phyloP scores from a whole-genome alignment of 441 rosid genomes.

The Lepidium campestre region DNA sequence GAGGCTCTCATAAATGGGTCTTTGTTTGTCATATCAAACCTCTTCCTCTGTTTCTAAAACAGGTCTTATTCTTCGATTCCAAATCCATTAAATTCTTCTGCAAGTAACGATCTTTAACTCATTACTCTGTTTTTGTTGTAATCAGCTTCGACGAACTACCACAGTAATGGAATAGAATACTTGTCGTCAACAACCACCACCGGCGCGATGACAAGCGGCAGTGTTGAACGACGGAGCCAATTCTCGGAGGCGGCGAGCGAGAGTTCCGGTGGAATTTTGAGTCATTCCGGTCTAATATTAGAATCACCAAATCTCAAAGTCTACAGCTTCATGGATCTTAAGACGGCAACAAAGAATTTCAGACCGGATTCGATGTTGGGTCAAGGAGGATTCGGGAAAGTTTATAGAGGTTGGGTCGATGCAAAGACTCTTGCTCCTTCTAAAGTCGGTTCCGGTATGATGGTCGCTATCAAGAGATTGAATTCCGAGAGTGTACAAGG shows the following conservation, averaged over 20 bases:
- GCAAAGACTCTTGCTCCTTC: constrained; percentile 41
- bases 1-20: constrained; percentile 18
- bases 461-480: constrained; percentile 50
- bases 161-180: constrained; percentile 24
- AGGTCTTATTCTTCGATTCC: neutral
- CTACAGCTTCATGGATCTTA: constrained; percentile 37
- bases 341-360: constrained; percentile 38
- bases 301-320: constrained; percentile 41
- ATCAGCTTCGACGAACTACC: constrained; percentile 9
- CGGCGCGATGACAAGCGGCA: constrained; percentile 36
- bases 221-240: constrained; percentile 32
- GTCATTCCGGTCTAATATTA: constrained; percentile 27
- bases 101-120: neutral
- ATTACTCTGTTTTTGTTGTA: neutral
- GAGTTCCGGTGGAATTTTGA: constrained; percentile 29
- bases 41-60: constrained; percentile 13
- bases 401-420: constrained; percentile 57
- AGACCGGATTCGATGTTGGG: constrained; percentile 46
- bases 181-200: constrained; percentile 31
- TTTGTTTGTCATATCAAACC: neutral
- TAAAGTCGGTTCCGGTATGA: constrained; percentile 38
- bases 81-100: neutral
- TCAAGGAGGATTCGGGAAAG: constrained; percentile 57
- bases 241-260: constrained; percentile 45
- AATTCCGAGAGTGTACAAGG: constrained; percentile 50